phyloP scores from a whole-genome alignment of 2,329 filamentous ascomycete species.

The Diaporthe longicolla region DNA sequence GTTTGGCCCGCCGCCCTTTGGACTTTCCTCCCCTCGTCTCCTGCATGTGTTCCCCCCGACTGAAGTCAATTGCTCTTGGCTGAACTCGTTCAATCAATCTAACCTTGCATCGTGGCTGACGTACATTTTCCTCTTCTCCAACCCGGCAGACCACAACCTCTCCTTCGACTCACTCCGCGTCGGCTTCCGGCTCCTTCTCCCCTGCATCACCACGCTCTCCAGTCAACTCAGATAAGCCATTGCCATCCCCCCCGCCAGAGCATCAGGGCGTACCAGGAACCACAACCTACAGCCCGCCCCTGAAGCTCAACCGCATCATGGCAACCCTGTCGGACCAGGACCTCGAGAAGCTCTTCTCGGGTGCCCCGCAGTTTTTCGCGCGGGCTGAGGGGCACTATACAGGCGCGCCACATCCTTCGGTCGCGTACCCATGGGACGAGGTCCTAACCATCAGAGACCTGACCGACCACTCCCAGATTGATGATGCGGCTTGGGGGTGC shows the following conservation, averaged over 20 bases:
- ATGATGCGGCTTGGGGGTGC: constrained; percentile 74
- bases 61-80: constrained; percentile 21
- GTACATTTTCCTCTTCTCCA: constrained; percentile 42
- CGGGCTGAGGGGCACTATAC: constrained; percentile 71
- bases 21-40: neutral
- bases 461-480: constrained; percentile 75
- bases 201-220: constrained; percentile 52
- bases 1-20: neutral
- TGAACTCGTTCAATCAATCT: neutral
- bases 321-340: constrained; percentile 70
- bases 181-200: constrained; percentile 43
- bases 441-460: constrained; percentile 73
- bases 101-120: constrained; percentile 43
- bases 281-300: constrained; percentile 52
- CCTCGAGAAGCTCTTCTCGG: constrained; percentile 79
- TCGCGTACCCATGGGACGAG: constrained; percentile 78
- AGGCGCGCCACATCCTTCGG: constrained; percentile 72
- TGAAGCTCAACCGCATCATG: constrained; percentile 72
- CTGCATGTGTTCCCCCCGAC: constrained; percentile 10
- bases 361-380: constrained; percentile 80
- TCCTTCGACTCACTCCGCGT: constrained; percentile 52
- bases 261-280: neutral
- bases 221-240: constrained; percentile 68
- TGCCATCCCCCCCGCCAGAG: constrained; percentile 66
- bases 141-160: constrained; percentile 45